These are phyloP conservation scores for Rhizoclosmatium sp. DNA, from an alignment of 192 early-diverging fungal genomes.

Conservation along the genomic window DNA sequence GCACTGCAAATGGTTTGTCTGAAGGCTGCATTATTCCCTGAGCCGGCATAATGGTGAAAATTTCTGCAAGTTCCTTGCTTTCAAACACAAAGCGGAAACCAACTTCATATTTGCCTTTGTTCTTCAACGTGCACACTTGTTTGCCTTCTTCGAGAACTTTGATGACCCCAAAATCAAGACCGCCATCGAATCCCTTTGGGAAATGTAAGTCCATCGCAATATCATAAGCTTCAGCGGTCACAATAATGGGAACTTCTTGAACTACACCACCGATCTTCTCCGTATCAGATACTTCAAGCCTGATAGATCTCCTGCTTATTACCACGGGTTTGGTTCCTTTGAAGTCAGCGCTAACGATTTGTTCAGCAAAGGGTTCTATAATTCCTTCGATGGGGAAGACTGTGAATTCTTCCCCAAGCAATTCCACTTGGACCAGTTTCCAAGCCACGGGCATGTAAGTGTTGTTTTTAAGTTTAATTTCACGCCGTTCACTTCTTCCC, in stretches of 20 bases:
- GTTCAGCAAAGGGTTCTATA: constrained; percentile 54
- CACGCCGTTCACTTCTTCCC: constrained; percentile 57
- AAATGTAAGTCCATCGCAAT: constrained; percentile 70
- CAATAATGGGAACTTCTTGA: constrained; percentile 62
- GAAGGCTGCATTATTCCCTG: constrained; percentile 67
- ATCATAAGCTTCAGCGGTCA: constrained; percentile 72
- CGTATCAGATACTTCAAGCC: constrained; percentile 62
- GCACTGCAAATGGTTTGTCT: constrained; percentile 67
- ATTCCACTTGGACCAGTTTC: constrained; percentile 64
- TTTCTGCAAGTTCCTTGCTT: constrained; percentile 53
- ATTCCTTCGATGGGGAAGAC: constrained; percentile 61
- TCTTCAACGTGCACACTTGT: constrained; percentile 51
- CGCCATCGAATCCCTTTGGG: constrained; percentile 67
- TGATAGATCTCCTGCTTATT: constrained; percentile 57
- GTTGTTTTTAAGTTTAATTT: constrained; percentile 64
- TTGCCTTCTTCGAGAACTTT: constrained; percentile 67
- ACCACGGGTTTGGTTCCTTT: constrained; percentile 58
- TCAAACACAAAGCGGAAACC: constrained; percentile 65
- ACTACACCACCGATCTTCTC: constrained; percentile 64
- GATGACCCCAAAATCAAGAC: constrained; percentile 67
- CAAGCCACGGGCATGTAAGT: constrained; percentile 60
- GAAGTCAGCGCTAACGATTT: constrained; percentile 62
- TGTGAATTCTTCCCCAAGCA: constrained; percentile 67
- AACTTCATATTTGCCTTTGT: constrained; percentile 63
- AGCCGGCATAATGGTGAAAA: constrained; percentile 58